Conservation (phyloP, 2,329 filamentous ascomycete species). For the Pyricularia grisea region DNA sequence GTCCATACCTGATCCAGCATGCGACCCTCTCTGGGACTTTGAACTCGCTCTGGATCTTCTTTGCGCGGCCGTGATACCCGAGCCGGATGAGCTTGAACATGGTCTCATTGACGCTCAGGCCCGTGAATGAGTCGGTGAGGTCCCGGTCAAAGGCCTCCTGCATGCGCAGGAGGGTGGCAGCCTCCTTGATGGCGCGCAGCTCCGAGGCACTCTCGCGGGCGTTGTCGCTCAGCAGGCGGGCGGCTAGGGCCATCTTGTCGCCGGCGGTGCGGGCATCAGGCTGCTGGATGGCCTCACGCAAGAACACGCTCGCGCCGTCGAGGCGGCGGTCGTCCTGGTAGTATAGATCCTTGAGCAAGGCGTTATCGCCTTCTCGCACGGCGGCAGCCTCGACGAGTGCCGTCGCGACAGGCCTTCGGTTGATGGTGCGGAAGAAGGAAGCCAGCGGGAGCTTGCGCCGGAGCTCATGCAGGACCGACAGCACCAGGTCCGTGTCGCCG, state of each 20-base stretch:
- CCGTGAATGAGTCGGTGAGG: conserved; percentile 65
- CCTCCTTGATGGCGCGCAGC: conserved; percentile 68
- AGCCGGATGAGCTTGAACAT: conserved; percentile 78
- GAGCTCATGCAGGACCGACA: conserved; percentile 76
- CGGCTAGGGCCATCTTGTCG: conserved; percentile 83
- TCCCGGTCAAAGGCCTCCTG: conserved; percentile 85
- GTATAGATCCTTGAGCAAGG: conserved; percentile 85
- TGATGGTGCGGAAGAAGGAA: conserved; percentile 87
- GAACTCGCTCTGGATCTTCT: conserved; percentile 85
- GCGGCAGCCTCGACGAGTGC: conserved; percentile 85
- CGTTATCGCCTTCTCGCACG: conserved; percentile 58
- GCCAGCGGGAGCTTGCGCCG: conserved; percentile 86
- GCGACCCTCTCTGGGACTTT: conserved; percentile 84
- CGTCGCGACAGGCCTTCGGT: conserved; percentile 72
- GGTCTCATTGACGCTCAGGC: conserved; percentile 83
- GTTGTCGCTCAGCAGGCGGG: conserved; percentile 68
- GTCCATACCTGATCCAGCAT: conserved; percentile 65
- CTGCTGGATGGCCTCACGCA: conserved; percentile 73
- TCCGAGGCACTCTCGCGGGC: conserved; percentile 72
- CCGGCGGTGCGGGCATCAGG: conserved; percentile 57
- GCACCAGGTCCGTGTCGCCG: conserved; percentile 88
- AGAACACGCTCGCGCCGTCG: conserved; percentile 79
- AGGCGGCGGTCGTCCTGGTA: conserved; percentile 91
- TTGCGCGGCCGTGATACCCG: conserved; percentile 75
- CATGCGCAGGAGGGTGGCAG: conserved; percentile 67